These are phyloP conservation scores for Hypoxylon rickii DNA, from an alignment of 495 filamentous ascomycete genomes.

Conservation along the genomic window DNA sequence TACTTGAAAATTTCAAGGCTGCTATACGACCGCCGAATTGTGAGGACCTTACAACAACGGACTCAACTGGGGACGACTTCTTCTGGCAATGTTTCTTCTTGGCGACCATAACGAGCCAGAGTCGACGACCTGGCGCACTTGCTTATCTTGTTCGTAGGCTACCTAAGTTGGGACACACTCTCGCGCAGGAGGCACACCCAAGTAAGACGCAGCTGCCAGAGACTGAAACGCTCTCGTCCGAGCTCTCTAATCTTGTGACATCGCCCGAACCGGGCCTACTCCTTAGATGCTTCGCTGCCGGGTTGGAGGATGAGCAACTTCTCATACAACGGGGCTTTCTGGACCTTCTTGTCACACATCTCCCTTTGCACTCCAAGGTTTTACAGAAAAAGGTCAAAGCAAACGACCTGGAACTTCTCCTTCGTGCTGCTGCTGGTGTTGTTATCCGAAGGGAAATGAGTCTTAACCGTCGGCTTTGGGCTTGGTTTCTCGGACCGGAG, in stretches of 20 bases:
- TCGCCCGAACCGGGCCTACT: constrained; percentile 92
- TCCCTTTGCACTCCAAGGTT: constrained; percentile 86
- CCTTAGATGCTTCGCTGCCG: constrained; percentile 86
- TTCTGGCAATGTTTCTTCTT: constrained; percentile 99
- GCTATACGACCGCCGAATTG: constrained; percentile 59
- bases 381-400: constrained; percentile 72
- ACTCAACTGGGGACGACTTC: constrained; percentile 73
- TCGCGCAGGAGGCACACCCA: constrained; percentile 32
- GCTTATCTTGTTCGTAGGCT: constrained; percentile 81
- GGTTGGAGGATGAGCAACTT: constrained; percentile 85
- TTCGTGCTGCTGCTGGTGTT: constrained; percentile 81
- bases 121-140: constrained; percentile 80
- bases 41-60: constrained; percentile 55
- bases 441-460: constrained; percentile 92
- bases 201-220: constrained; percentile 25
- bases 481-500: constrained; percentile 94
- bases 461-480: constrained; percentile 89
- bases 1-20: constrained; percentile 77
- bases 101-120: constrained; percentile 84
- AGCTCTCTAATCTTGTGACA: constrained; percentile 73
- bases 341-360: constrained; percentile 86
- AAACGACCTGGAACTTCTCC: constrained; percentile 77
- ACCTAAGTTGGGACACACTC: constrained; percentile 65
- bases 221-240: constrained; percentile 35
- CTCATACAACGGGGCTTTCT: constrained; percentile 93